Base-by-base conservation (phyloP, 108 stramenopile species). In the Cyclotella cryptica region DNA sequence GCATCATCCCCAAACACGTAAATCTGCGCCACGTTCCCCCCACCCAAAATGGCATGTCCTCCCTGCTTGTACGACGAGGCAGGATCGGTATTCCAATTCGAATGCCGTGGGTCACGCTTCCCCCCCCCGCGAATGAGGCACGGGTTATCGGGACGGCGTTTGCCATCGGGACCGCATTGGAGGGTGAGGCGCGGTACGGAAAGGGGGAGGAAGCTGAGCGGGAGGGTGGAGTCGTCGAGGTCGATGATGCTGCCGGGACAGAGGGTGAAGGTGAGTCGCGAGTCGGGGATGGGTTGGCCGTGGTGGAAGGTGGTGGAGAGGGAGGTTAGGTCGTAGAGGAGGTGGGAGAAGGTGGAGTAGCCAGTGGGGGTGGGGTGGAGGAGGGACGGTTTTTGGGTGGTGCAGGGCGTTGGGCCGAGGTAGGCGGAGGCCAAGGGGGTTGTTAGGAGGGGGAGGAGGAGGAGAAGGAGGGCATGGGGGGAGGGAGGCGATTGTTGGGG, bases 291-390 rank as follows among this genome's bases (percentile, higher is more conserved):
- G 0, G n/a, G 3, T 30, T 51, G 44, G 10, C 78, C 78, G 8
- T 54, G 21, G 0, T 26, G 30, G 35, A 46, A 67, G 57, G 61
- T 29, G 44, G 42, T 26, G 3, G 57, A 52, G 49, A 79, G 55
- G 35, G 78, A 71, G 24, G 55, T 42, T 11, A 79, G 7, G 21
- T 79, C 78, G 43, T 71, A 79, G 27, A 79, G 35, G 7, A 79
- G 54, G 46, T 79, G 78, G 52, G 69, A 70, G 71, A 51, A 79
- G 10, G 44, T 79, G n/a, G 78, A 79, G 44, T 79, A 79, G 40
- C 78, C 78, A 11, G 24, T 63, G 52, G 42, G 47, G 44, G 49
- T 11, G 49, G 69, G 41, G 30, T 22, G 27, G 44, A 19, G 21
- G 54, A 51, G 41, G 49, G 39, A 8, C 17, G 43, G 5, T 28